Conservation (phyloP, 2,329 filamentous ascomycete species). For the Magnaporthiopsis poae region DNA sequence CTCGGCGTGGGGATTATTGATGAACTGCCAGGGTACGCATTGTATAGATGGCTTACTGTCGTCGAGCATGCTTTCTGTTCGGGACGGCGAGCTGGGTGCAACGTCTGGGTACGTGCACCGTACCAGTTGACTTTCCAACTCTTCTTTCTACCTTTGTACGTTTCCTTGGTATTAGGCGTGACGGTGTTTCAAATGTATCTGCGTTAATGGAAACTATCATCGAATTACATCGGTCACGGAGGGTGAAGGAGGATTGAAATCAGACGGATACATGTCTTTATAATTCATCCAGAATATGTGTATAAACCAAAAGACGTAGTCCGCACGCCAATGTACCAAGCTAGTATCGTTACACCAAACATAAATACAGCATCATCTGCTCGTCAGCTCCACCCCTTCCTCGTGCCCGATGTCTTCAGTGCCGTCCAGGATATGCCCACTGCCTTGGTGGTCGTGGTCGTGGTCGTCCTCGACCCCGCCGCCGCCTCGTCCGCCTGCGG, state of each 20-base stretch:
- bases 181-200: not conserved
- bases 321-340: not conserved
- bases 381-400: constrained; percentile 14
- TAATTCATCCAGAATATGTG: not conserved
- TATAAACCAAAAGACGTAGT: not conserved
- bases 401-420: constrained; percentile 37
- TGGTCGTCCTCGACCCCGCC: constrained; percentile 23
- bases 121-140: not conserved
- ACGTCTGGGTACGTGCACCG: not conserved
- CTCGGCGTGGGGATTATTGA: not conserved
- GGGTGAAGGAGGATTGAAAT: not conserved
- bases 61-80: not conserved
- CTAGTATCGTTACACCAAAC: not conserved
- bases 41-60: not conserved
- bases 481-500: constrained; percentile 15
- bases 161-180: not conserved
- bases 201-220: no score
- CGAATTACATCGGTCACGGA: no score
- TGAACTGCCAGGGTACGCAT: not conserved
- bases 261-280: not conserved
- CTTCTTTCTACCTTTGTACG: not conserved
- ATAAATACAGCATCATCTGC: not conserved
- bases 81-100: not conserved
- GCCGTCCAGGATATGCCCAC: constrained; percentile 35
- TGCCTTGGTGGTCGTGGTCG: constrained; percentile 20